Base-by-base conservation (phyloP, 345 rosid species). In the Salix exigua region DNA sequence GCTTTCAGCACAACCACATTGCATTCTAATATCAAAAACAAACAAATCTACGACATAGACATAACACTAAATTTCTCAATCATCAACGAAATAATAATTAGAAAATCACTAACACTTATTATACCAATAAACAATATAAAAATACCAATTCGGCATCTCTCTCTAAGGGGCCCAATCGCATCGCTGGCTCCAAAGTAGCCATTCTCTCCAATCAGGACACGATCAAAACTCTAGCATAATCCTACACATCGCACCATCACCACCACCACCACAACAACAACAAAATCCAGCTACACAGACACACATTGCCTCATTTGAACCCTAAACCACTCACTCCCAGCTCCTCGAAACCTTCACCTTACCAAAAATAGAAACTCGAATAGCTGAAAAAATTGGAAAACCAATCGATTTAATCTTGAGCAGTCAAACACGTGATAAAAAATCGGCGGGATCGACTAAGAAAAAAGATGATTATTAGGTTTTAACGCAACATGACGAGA, bases 131-230 rank as follows among this genome's bases (percentile, higher is more conserved):
- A 62, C 35, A 5, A 13, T 21, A 33, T n/a, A 74, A 69, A 53
- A 58, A 77, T 82, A 89, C 93, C 88, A 89, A 79, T 81, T 88
- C 93, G 75, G 83, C 81, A 78, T 86, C 91, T 78, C 93, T 85
- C 83, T 88, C 93, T 50, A 82, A 74, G 48, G 86, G 80, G 50
- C 79, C 77, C 30, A 81, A 66, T 61, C 76, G 78, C 21, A 58
- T n/a, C 63, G 83, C 75, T 70, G 71, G 86, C 71, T 85, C 77
- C 31, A 80, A 68, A 25, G 78, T 73, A 74, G 86, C 77, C 87
- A 82, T 77, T 74, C 61, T 60, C 64, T 69, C 75, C 44, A 7
- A 33, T 26, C 16, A 66, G 38, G 55, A 37, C n/a, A 42, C 10
- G 5, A 60, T 23, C 75, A 40, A 21, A 42, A 73, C 61, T 38